These are phyloP conservation scores for Nicotiana attenuata DNA, from an alignment of 257 asterid species.

Conservation along the genomic window DNA sequence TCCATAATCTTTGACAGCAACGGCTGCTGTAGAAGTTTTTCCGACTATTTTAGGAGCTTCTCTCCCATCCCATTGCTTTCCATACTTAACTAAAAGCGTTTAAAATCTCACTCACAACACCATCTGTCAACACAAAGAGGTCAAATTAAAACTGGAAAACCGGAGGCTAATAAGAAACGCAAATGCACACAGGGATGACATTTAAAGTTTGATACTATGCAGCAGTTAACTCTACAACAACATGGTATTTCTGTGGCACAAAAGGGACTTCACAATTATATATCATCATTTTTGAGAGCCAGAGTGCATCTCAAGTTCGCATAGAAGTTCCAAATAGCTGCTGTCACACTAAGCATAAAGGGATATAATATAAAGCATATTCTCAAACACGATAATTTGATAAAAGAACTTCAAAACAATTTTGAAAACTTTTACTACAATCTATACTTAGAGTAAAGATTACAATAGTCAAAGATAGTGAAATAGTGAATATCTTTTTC, in stretches of 20 bases:
- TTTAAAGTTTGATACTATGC: neutral
- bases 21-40: no score
- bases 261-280: neutral
- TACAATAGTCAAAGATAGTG: no score
- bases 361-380: neutral
- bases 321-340: neutral
- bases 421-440: no score
- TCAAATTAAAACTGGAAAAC: no score
- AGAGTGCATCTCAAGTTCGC: neutral
- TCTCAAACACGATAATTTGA: neutral
- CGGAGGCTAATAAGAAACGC: no score
- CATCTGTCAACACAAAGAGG: no score
- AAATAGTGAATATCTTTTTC: no score
- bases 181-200: neutral
- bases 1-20: no score
- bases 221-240: neutral
- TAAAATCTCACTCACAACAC: no score
- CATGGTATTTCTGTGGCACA: neutral
- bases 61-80: conserved; percentile 79
- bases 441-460: no score
- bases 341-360: neutral
- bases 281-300: neutral
- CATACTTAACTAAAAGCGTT: conserved; percentile 52
- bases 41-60: conserved; percentile 18
- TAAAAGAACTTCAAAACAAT: no score